Base-by-base conservation (phyloP, 83 land plant genomes). In the Picea engelmannii region DNA sequence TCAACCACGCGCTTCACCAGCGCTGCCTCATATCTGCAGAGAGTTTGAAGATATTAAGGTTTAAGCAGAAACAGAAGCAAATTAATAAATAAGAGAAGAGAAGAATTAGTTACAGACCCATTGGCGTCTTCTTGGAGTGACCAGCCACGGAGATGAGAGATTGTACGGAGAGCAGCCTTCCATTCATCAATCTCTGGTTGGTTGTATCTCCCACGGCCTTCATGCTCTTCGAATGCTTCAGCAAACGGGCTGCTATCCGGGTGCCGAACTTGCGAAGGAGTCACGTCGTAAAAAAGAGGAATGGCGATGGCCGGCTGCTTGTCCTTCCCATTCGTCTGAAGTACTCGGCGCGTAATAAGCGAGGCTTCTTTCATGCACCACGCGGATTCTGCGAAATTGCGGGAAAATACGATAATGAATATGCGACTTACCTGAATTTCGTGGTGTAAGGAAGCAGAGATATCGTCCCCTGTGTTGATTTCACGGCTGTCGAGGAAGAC, bases 221-320 rank as follows among this genome's bases (percentile, higher is more conserved):
- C 6, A 44, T 70, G 74, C 2, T 20, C n/a, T 11, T 17, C 11
- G 42, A 70, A 70, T 35, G 20, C 74, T n/a, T 17, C 9, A n/a
- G 47, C 47, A 18, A 16, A 70, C 21, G 17, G 38, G 47, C 74
- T 52, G 58, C 58, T 12, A 52, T 52, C 0, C 10, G 74, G 62
- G 21, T 52, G 11, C 11, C 58, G 40, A 7, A 52, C 79, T 24
- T 49, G 24, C n/a, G 79, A 25, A 2, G 79, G 79, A 7, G n/a
- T 52, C 0, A 77, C 79, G 15, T 52, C 79, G 12, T 77, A 77
- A 58, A 77, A 77, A 17, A 77, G 16, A 11, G 79, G 79, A 1
- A 77, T 77, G 27, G 21, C 11, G 16, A 49, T 66, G 11, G 23
- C 12, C 11, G 9, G 10, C 0, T 25, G 9, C 21, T 2, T 11